These are phyloP conservation scores for Penstemon newberryi DNA, from an alignment of 257 asterid genomes.

Conservation along the genomic window DNA sequence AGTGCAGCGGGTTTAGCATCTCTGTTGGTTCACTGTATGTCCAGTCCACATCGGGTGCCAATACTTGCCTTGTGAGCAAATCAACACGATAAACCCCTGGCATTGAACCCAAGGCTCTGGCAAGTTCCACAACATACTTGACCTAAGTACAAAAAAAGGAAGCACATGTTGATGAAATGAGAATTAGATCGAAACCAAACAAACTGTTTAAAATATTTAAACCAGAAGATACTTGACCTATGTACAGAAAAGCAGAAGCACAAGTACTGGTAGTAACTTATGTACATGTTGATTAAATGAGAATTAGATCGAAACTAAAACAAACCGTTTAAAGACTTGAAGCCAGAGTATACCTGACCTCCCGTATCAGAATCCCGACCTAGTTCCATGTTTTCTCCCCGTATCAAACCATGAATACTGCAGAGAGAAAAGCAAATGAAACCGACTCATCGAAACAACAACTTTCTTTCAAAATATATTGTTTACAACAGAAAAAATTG, in stretches of 20 bases:
- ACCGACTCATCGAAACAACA: not conserved
- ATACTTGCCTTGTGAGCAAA: constrained; percentile 72
- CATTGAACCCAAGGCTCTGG: constrained; percentile 77
- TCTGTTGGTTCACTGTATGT: constrained; percentile 68
- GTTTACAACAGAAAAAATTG: constrained; percentile 13
- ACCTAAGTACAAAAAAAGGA: constrained; percentile 40
- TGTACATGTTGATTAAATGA: not conserved
- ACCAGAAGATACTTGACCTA: constrained; percentile 72
- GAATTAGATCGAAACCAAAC: constrained; percentile 16
- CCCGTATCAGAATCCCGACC: constrained; percentile 81
- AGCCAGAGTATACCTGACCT: constrained; percentile 54
- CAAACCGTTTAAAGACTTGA: constrained; percentile 6
- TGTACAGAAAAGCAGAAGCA: constrained; percentile 11
- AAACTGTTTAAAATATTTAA: no score
- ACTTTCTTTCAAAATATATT: constrained; percentile 7
- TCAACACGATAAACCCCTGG: constrained; percentile 83
- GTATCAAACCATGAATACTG: constrained; percentile 77
- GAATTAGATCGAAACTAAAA: constrained; percentile 9
- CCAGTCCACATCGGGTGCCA: constrained; percentile 70
- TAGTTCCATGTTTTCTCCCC: constrained; percentile 86
- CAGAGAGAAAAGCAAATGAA: constrained; percentile 14
- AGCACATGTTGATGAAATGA: not conserved
- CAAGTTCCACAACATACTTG: constrained; percentile 79
- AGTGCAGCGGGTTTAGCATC: constrained; percentile 63
- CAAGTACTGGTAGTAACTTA: not conserved